phyloP scores from a whole-genome alignment of 768 basidiomycete species.

The Cytidiella melzeri region DNA sequence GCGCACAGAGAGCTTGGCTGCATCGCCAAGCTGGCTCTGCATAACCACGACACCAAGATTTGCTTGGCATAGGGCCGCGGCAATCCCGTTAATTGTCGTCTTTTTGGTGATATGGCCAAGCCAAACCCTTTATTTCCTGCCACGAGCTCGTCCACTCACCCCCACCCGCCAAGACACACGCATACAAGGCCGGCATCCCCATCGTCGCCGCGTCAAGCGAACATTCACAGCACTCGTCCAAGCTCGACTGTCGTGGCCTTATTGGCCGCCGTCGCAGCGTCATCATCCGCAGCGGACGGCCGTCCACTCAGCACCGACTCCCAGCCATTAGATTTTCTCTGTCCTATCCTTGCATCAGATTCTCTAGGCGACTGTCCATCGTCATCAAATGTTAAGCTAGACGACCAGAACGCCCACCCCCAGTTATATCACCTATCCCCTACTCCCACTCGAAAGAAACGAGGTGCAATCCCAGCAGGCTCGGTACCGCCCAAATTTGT shows the following conservation, averaged over 20 bases:
- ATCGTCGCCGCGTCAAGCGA: conserved; percentile 9
- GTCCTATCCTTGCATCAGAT: conserved; percentile 31
- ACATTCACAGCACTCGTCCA: conserved; percentile 27
- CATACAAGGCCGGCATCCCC: background rate
- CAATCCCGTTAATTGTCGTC: conserved; percentile 7
- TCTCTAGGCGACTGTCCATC: conserved; percentile 4
- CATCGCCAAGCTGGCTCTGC: conserved; percentile 23
- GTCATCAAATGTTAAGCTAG: conserved; percentile 4
- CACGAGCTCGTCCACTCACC: conserved; percentile 14
- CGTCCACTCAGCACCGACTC: conserved; percentile 33
- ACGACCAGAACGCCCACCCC: background rate
- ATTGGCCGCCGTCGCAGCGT: conserved; percentile 49
- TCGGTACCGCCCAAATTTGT: conserved; percentile 51
- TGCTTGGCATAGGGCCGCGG: conserved; percentile 12
- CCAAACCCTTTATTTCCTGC: conserved; percentile 12
- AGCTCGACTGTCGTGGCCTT: conserved; percentile 49
- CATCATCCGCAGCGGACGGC: conserved; percentile 39
- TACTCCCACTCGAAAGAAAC: conserved; percentile 11
- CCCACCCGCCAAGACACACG: conserved; percentile 6
- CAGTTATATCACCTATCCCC: conserved; percentile 11
- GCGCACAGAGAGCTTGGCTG: too few relatives aligned
- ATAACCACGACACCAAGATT: conserved; percentile 5
- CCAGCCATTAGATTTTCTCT: conserved; percentile 53
- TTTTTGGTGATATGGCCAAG: conserved; percentile 24
- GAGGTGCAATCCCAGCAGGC: conserved; percentile 2